Evolutionary conservation across 106 monocot genomes (phyloP).

Genomic region (Dioscorea dumetorum): DNA sequence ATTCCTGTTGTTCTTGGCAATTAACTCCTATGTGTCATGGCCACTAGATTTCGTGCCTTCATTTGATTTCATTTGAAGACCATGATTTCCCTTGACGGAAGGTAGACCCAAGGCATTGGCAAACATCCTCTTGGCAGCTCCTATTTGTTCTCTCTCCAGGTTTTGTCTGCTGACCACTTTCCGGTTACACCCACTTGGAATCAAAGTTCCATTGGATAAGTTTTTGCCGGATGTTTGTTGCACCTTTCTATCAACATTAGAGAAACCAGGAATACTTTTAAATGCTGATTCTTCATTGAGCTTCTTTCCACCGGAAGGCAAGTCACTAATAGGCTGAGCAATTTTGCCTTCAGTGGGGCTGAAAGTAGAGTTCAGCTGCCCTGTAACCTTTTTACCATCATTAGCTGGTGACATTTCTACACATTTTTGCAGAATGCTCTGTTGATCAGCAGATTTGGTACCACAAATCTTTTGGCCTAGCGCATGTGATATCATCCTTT

Average conservation of each 20-base stretch:
- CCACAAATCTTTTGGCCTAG: slow-evolving; percentile 46
- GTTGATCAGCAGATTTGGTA: not conserved
- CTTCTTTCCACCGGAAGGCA: slow-evolving; percentile 3
- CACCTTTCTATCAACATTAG: not conserved
- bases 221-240: not conserved
- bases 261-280: not conserved
- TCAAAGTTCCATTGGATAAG: slow-evolving; percentile 1
- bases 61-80: slow-evolving; percentile 10
- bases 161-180: slow-evolving; percentile 6
- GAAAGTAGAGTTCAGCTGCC: not conserved
- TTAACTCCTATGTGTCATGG: too few relatives aligned
- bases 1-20: too few relatives aligned
- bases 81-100: slow-evolving; percentile 21
- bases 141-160: slow-evolving; percentile 55
- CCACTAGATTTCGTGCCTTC: not conserved
- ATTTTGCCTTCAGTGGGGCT: not conserved
- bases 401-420: not conserved
- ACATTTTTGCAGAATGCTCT: not conserved
- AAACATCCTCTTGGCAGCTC: slow-evolving; percentile 85
- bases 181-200: slow-evolving; percentile 8
- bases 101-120: slow-evolving; percentile 62
- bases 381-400: not conserved
- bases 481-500: slow-evolving; percentile 92
- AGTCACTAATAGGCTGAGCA: not conserved
- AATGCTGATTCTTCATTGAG: not conserved